Percentiles rank a stretch among this genome's conserved stretches.
phyloP scores from a whole-genome alignment of 352 stramenopile species.

The Phytopythium cucurbitacearum region DNA sequence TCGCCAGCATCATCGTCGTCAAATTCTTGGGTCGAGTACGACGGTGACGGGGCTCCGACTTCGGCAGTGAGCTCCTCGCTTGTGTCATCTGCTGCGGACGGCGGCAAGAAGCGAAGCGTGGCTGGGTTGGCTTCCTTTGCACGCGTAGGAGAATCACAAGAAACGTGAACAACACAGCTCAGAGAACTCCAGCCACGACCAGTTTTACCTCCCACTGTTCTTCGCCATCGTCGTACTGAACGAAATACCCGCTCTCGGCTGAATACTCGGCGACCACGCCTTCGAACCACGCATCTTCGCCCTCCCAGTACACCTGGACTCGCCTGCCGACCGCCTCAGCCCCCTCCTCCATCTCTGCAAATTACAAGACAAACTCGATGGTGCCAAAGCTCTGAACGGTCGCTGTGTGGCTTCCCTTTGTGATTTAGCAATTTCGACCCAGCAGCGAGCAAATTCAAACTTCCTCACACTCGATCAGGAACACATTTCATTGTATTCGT shows the following conservation, averaged over 20 bases:
- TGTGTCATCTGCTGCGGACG: background rate
- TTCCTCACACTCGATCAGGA: too few species aligned
- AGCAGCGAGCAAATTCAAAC: too few species aligned
- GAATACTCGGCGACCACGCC: slow-evolving; percentile 37
- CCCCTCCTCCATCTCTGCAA: background rate
- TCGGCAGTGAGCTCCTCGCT: slow-evolving; percentile 8
- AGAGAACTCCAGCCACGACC: too few species aligned
- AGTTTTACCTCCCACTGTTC: slow-evolving; percentile 61
- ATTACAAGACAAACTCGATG: too few species aligned
- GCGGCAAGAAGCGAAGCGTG: too few species aligned
- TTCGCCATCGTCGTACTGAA: slow-evolving; percentile 74
- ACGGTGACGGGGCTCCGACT: slow-evolving; percentile 8
- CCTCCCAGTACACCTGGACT: slow-evolving; percentile 70
- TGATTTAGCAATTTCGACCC: too few species aligned
- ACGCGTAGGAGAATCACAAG: slow-evolving; percentile 8
- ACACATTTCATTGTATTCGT: too few species aligned
- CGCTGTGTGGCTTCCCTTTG: too few species aligned
- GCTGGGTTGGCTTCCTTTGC: too few species aligned
- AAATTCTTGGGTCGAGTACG: slow-evolving; percentile 15
- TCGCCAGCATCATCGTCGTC: slow-evolving; percentile 20
- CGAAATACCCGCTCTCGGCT: slow-evolving; percentile 36
- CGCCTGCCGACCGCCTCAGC: slow-evolving; percentile 30
- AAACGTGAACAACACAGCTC: background rate
- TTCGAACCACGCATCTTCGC: slow-evolving; percentile 61
- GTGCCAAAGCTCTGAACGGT: too few species aligned